A percentile compares a stretch with the other conserved stretches of the same genome.
Evolutionary conservation across 2,329 filamentous ascomycete genomes (phyloP).

Genomic region (Stylonectria norvegica): DNA sequence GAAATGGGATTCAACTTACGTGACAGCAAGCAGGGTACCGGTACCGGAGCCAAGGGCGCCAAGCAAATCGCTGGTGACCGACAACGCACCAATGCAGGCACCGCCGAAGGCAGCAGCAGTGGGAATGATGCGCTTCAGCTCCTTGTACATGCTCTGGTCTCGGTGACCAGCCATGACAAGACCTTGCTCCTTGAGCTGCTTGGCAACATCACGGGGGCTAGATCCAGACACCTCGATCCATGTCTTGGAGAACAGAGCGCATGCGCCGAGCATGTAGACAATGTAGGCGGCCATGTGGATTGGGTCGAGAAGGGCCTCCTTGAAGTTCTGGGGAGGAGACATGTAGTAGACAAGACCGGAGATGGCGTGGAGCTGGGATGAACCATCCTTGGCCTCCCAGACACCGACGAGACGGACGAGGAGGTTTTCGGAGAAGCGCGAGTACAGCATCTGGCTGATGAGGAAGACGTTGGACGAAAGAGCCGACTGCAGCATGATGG

Average conservation of each 20-base stretch:
- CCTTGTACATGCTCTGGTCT: constrained; percentile 99
- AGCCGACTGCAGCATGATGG: constrained; percentile 99
- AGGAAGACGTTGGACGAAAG: constrained; percentile 99
- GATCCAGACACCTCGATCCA: constrained; percentile 99
- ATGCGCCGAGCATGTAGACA: constrained; percentile 95
- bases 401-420: constrained; percentile 95
- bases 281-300: constrained; percentile 97
- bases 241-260: constrained; percentile 98
- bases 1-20: constrained; percentile 62
- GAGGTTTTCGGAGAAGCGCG: constrained; percentile 97
- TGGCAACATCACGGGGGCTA: constrained; percentile 94
- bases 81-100: constrained; percentile 97
- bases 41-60: constrained; percentile 95
- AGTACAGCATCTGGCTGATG: constrained; percentile 99
- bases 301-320: constrained; percentile 91
- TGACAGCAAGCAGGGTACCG: constrained; percentile 96
- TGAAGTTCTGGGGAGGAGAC: constrained; percentile 97
- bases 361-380: constrained; percentile 88
- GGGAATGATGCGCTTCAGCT: constrained; percentile 98
- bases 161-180: constrained; percentile 99
- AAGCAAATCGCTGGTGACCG: constrained; percentile 90
- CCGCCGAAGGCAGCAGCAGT: constrained; percentile 97
- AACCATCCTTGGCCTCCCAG: constrained; percentile 96
- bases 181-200: constrained; percentile 99
- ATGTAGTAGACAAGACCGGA: constrained; percentile 99